Base-by-base conservation (phyloP, 2,329 filamentous ascomycete genomes). In the Fusarium sterilihyphosum region DNA sequence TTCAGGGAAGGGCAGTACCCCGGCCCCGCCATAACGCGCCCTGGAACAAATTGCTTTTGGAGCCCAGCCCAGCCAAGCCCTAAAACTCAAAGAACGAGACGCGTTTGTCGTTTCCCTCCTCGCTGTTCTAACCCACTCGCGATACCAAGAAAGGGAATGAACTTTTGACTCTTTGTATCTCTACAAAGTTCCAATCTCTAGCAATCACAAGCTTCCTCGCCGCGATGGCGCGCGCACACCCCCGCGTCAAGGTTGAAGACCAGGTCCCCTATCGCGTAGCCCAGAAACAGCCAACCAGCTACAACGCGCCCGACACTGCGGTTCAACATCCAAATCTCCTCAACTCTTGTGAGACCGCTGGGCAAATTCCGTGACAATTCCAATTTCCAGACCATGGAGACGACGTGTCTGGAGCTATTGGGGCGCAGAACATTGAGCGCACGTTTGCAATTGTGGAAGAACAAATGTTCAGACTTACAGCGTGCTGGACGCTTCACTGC, bases 321-420 rank as follows among this genome's bases (percentile, higher is more conserved):
- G 2, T 18, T 46, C 43, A 44, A 8, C n/a, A 11, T 1, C 5
- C 5, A 13, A 26, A 14, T 2, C 8, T 8, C 43, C 8, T 14
- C 24, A 6, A 26, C 12, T 46, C 17, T 46, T 26, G 8, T 46
- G 17, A 26, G 6, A 1, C 18, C 44, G 4, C 0, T 10, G 12
- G 8, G 3, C 24, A 20, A 3, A 2, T 20, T 14, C 24, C 44
- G 5, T 12, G 17, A 9, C 12, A 46, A 26, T 26, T 26, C 0
- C 11, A 6, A 14, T 20, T 26, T 14, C 5, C 17, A 0, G 5
- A 3, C 12, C 44, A 46, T 46, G 44, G 24, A 5, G 5, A 6
- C 1, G 24, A 46, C 24, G 18, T 1, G 24, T 2, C 24, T 20
- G 17, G 12, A 6, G 24, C 44, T 2, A 0, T 20, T 14, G 17